Conservation (phyloP, 164 flowering plant genomes). For the Vitis amurensis region DNA sequence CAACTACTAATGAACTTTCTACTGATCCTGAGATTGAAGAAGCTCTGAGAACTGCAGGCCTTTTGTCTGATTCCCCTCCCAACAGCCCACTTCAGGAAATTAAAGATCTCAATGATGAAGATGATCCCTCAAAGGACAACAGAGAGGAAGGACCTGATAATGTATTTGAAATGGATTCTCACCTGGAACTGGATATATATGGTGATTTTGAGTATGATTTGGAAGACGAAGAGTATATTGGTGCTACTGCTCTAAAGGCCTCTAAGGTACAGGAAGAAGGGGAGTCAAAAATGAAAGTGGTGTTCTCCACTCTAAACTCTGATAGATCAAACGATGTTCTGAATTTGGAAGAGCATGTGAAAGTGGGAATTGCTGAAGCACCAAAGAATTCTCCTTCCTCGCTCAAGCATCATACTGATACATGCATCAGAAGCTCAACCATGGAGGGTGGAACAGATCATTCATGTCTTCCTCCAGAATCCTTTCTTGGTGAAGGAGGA, state of each 20-base stretch:
- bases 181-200: conserved; percentile 76
- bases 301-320: conserved; percentile 52
- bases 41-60: conserved; percentile 80
- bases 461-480: conserved; percentile 21
- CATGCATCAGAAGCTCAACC: conserved; percentile 18
- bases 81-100: conserved; percentile 46
- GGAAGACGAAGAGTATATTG: conserved; percentile 72
- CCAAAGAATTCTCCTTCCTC: conserved; percentile 16
- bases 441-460: conserved; percentile 22
- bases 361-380: conserved; percentile 13
- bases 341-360: conserved; percentile 20
- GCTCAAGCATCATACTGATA: conserved; percentile 12
- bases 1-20: conserved; percentile 17
- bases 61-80: conserved; percentile 83
- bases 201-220: conserved; percentile 91
- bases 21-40: conserved; percentile 46
- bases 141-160: conserved; percentile 49
- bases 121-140: conserved; percentile 10
- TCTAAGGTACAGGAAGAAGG: conserved; percentile 47
- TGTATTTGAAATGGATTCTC: conserved; percentile 68
- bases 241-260: conserved; percentile 31
- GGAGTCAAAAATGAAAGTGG: conserved; percentile 60
- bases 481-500: conserved; percentile 30
- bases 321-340: conserved; percentile 23
- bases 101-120: conserved; percentile 24